Conservation (phyloP, 768 basidiomycete species). For the Gloeostereum incarnatum region DNA sequence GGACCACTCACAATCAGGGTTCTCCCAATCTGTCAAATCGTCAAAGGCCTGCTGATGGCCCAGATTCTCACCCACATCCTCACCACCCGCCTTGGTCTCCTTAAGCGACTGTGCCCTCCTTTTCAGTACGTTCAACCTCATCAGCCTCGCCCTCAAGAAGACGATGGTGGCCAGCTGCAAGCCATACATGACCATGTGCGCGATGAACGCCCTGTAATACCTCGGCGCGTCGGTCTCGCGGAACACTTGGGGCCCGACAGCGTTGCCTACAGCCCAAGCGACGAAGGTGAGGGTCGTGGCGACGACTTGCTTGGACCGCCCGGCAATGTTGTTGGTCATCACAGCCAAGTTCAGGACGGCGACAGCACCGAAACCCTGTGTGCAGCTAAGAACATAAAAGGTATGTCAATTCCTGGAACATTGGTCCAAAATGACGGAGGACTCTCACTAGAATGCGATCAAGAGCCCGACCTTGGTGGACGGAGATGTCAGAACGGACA, state of each 20-base stretch:
- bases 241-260: constrained; percentile 40
- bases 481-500: constrained; percentile 29
- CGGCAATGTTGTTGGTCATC: constrained; percentile 36
- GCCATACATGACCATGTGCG: constrained; percentile 37
- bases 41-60: constrained; percentile 34
- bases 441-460: constrained; percentile 36
- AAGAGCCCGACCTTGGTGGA: constrained; percentile 36
- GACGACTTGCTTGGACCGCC: constrained; percentile 41
- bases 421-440: constrained; percentile 4
- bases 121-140: constrained; percentile 31
- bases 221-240: constrained; percentile 33
- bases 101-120: constrained; percentile 23
- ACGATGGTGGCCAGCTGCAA: constrained; percentile 28
- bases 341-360: constrained; percentile 35
- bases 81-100: constrained; percentile 19
- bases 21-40: constrained; percentile 39
- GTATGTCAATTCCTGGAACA: not conserved
- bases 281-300: constrained; percentile 39
- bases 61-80: constrained; percentile 20
- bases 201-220: constrained; percentile 36
- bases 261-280: constrained; percentile 44
- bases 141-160: constrained; percentile 28
- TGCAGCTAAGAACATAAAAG: constrained; percentile 19
- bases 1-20: constrained; percentile 29
- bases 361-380: constrained; percentile 36